These are phyloP conservation scores for Trichoderma atroviride DNA, from an alignment of 2,329 filamentous ascomycete species.

Conservation along the genomic window DNA sequence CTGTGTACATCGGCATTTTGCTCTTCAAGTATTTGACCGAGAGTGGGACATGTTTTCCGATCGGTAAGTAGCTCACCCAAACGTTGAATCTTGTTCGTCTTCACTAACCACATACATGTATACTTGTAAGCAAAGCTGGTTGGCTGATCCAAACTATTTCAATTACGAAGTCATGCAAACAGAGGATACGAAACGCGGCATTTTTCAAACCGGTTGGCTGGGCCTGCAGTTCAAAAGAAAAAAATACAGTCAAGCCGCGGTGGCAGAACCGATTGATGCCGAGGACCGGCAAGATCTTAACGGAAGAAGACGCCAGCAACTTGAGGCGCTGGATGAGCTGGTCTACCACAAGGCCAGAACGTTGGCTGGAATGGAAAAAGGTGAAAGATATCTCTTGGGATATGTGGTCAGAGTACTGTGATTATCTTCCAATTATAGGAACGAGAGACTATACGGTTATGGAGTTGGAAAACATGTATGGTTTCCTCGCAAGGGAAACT, in stretches of 20 bases:
- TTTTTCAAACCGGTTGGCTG: conserved; percentile 28
- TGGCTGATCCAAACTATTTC: background rate
- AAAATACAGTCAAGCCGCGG: conserved; percentile 31
- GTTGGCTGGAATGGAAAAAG: conserved; percentile 37
- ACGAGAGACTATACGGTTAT: background rate
- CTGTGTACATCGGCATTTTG: conserved; percentile 30
- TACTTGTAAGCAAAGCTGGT: background rate
- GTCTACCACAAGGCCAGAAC: conserved; percentile 29
- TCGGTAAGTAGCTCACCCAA: conserved; percentile 19
- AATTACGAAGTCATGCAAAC: background rate
- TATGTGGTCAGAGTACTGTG: background rate
- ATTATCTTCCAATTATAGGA: background rate
- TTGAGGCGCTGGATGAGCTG: conserved; percentile 31
- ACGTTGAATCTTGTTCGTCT: background rate
- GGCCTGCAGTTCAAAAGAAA: conserved; percentile 30
- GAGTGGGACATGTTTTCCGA: conserved; percentile 34
- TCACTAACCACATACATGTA: background rate
- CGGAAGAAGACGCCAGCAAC: conserved; percentile 29
- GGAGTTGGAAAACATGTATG: background rate
- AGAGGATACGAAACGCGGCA: background rate
- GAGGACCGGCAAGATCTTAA: conserved; percentile 22
- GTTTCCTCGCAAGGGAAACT: background rate
- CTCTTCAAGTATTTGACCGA: conserved; percentile 32
- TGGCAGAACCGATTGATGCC: conserved; percentile 34
- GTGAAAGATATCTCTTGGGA: conserved; percentile 19